Conservation (phyloP, 2,329 filamentous ascomycete species). For the Dactylellina leptospora region DNA sequence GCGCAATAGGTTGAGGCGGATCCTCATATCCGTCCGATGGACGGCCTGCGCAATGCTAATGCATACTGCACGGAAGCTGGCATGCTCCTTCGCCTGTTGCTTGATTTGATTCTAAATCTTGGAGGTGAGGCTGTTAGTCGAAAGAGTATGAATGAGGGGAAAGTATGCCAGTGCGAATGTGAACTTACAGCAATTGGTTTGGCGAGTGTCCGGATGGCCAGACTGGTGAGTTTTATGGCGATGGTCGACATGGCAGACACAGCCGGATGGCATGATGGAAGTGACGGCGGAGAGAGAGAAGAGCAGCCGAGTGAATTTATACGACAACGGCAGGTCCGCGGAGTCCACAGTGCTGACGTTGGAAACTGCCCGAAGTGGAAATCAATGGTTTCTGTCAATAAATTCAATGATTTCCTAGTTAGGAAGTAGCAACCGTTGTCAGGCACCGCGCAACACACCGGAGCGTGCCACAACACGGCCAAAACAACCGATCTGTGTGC, state of each 20-base stretch:
- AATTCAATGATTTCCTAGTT: conserved; percentile 5
- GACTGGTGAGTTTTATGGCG: conserved; percentile 72
- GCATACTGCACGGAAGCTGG: conserved; percentile 70
- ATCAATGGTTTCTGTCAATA: too few relatives aligned
- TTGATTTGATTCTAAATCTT: conserved; percentile 70
- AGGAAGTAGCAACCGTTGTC: conserved; percentile 46
- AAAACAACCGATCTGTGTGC: conserved; percentile 43
- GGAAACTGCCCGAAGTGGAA: conserved; percentile 25
- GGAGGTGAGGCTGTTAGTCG: conserved; percentile 22
- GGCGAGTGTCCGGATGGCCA: conserved; percentile 71
- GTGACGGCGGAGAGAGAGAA: too few relatives aligned
- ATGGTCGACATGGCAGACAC: conserved; percentile 59
- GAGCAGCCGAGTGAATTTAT: too few relatives aligned
- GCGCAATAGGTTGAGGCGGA: conserved; percentile 72
- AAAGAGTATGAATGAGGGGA: background rate
- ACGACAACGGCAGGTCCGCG: conserved; percentile 22
- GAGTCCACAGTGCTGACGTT: conserved; percentile 41
- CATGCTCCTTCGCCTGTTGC: conserved; percentile 73
- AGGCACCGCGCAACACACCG: conserved; percentile 12
- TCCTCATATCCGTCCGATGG: conserved; percentile 73
- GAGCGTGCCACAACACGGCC: background rate
- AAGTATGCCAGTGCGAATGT: background rate
- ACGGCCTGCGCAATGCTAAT: conserved; percentile 71
- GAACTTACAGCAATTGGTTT: conserved; percentile 72
- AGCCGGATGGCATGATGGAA: background rate